A percentile compares a stretch with the other conserved stretches of the same genome.
Evolutionary conservation across 2,329 filamentous ascomycete genomes (phyloP).

Genomic region (Trichoderma sp.): DNA sequence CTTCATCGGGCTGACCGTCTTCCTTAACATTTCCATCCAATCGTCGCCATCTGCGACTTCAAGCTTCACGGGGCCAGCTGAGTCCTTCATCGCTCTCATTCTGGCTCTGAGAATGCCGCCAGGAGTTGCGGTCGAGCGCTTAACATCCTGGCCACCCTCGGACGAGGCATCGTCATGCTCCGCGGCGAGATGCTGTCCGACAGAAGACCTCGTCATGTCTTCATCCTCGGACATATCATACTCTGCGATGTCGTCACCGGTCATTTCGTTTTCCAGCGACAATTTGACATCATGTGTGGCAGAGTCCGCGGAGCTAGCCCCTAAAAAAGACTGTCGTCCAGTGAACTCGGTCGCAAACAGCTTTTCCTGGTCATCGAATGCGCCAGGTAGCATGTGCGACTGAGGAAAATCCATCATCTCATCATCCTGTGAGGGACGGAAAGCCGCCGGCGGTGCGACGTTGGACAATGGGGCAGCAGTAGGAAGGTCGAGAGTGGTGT

Average conservation of each 20-base stretch:
- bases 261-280: conserved; percentile 52
- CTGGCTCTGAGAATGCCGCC: conserved; percentile 62
- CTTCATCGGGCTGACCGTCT: conserved; percentile 91
- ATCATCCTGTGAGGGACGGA: conserved; percentile 37
- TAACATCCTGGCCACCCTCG: conserved; percentile 47
- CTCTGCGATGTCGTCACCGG: conserved; percentile 64
- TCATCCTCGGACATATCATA: conserved; percentile 71
- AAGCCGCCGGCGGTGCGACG: conserved; percentile 21
- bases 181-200: conserved; percentile 70
- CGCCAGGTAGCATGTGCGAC: conserved; percentile 64
- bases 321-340: conserved; percentile 81
- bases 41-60: conserved; percentile 71
- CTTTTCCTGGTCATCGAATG: conserved; percentile 66
- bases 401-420: conserved; percentile 58
- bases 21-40: conserved; percentile 91
- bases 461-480: conserved; percentile 16
- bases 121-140: conserved; percentile 48
- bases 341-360: conserved; percentile 55
- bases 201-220: conserved; percentile 76
- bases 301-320: conserved; percentile 83
- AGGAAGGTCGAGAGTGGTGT: conserved; percentile 31
- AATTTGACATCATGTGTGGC: conserved; percentile 58
- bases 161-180: conserved; percentile 63
- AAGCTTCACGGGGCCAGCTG: conserved; percentile 55
- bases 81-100: conserved; percentile 61